Base-by-base conservation (phyloP, 73 alveolate genomes). In the Blepharisma japonicum region DNA sequence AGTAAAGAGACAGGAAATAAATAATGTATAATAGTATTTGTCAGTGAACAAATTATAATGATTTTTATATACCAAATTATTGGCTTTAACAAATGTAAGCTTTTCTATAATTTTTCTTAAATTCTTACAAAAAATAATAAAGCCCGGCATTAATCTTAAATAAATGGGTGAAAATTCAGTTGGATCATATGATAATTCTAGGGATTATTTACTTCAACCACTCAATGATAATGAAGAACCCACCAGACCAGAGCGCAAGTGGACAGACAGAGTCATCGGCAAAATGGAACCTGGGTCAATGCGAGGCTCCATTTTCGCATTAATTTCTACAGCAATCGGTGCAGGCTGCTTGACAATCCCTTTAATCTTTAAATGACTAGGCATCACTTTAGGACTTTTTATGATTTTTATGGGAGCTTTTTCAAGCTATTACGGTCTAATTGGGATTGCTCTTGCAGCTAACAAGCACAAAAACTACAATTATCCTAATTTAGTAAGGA, bases 281-380 rank as follows among this genome's bases (percentile, higher is more conserved):
- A 68, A 77, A 25, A 71, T 85, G 78, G 54, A 71, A 45, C 71
- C 55, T 21, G 92, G 92, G 7, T 78, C 92, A 25, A 18, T 91
- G 20, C 78, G 94, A 72, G 95, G 94, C n/a, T 32, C 90, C 23
- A 84, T 85, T 0, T 88, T 91, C 81, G 55, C 91, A 0, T 51
- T 91, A 71, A 77, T 87, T 23, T 80, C 91, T 7, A 74, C 83
- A 7, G 93, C 95, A 2, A 68, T 91, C 23, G 97, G 95, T 46
- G 89, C 94, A 6, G 97, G 97, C 14, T 83, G 87, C 3, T 83
- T 91, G 14, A 74, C 92, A 4, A 70, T 88, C 20, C 95, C 95
- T 23, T 85, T 51, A 45, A 87, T 89, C 61, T 89, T 88, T 55
- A 67, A 68, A 1, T 80, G 77, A 68, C 42, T 61, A 21, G 97